Percentiles rank a stretch among this genome's conserved stretches.
Conservation (phyloP, 345 rosid species). For the Ceriops zippeliana region DNA sequence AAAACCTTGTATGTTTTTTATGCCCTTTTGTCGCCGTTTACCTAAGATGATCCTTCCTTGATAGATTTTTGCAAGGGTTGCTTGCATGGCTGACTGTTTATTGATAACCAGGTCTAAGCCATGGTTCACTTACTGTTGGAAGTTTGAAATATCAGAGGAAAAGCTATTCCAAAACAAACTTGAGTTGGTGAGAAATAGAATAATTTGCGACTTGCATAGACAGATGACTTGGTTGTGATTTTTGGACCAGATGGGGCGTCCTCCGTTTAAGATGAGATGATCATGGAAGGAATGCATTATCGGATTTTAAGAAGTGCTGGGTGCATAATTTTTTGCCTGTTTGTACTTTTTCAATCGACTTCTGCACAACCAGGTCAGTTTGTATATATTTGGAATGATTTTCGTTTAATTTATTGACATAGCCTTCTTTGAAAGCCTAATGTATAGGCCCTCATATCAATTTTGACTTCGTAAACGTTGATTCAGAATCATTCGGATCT, state of each 20-base stretch:
- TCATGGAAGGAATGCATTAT: conserved; percentile 39
- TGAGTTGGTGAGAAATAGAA: neutral
- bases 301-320: conserved; percentile 24
- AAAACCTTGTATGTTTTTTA: conserved; percentile 6
- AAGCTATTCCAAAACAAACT: neutral
- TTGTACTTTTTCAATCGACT: conserved; percentile 29
- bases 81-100: neutral
- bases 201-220: neutral
- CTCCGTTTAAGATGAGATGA: conserved; percentile 37
- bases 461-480: neutral
- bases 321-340: conserved; percentile 25
- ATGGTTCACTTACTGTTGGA: neutral
- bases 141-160: neutral
- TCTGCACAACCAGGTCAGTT: conserved; percentile 46
- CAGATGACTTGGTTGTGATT: conserved; percentile 20
- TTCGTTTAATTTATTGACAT: neutral
- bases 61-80: neutral
- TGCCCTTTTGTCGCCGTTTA: conserved; percentile 10
- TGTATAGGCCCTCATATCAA: neutral
- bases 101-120: neutral
- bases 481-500: neutral
- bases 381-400: neutral
- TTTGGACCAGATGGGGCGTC: conserved; percentile 30
- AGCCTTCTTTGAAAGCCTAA: neutral
- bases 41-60: neutral